These are phyloP conservation scores for Naganishia vaughanmartiniae DNA, from an alignment of 768 basidiomycete species.

Conservation along the genomic window DNA sequence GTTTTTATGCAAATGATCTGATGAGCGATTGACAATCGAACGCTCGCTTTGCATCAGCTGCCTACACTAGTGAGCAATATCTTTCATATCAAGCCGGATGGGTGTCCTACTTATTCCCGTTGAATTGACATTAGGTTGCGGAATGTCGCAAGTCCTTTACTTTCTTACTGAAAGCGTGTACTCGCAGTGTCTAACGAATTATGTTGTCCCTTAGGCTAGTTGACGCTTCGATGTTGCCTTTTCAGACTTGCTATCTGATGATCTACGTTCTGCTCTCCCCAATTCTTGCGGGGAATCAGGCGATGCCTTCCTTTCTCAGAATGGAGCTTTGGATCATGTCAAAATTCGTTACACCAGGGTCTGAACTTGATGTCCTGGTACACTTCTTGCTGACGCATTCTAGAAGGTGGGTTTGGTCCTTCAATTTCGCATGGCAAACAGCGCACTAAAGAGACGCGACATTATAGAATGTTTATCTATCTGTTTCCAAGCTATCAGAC, in stretches of 20 bases:
- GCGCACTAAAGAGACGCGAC: neutral
- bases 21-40: neutral
- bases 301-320: conserved; percentile 44
- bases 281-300: conserved; percentile 46
- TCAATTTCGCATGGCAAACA: too few species aligned
- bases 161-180: too few species aligned
- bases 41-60: neutral
- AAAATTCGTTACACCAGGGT: conserved; percentile 37
- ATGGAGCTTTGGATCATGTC: conserved; percentile 44
- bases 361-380: conserved; percentile 39
- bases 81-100: too few species aligned
- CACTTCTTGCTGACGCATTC: conserved; percentile 49
- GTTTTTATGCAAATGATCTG: neutral
- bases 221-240: conserved; percentile 42
- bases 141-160: conserved; percentile 9
- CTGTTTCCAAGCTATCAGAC: conserved; percentile 50
- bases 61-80: conserved; percentile 4
- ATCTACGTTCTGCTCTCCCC: conserved; percentile 39
- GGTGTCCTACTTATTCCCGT: neutral
- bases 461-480: conserved; percentile 46
- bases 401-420: conserved; percentile 37
- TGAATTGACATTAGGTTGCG: neutral
- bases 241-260: conserved; percentile 38
- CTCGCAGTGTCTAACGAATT: conserved; percentile 21
- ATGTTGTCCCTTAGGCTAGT: conserved; percentile 34